phyloP scores from a whole-genome alignment of 177 flowering plant genomes.

The Vitis hybrid region DNA sequence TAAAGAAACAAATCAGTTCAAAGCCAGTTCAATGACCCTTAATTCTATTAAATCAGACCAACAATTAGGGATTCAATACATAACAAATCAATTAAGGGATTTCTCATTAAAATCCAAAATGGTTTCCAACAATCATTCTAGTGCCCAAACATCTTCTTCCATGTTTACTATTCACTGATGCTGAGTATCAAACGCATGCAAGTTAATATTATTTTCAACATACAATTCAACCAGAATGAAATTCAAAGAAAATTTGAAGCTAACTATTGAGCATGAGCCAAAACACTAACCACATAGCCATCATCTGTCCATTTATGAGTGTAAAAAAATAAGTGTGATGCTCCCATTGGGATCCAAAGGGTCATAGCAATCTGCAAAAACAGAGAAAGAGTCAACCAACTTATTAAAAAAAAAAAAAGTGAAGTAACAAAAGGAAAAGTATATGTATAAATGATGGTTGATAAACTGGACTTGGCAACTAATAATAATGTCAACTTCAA shows the following conservation, averaged over 20 bases:
- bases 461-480: constrained; percentile 18
- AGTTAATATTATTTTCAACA: too few relatives aligned
- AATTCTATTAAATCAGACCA: too few relatives aligned
- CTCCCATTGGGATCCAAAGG: constrained; percentile 69
- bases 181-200: too few relatives aligned
- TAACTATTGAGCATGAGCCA: not conserved
- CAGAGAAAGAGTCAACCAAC: not conserved
- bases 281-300: constrained; percentile 46
- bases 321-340: constrained; percentile 53
- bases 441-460: constrained; percentile 22
- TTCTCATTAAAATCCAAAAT: too few relatives aligned
- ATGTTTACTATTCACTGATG: too few relatives aligned
- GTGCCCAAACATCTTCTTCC: too few relatives aligned
- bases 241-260: too few relatives aligned
- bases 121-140: too few relatives aligned
- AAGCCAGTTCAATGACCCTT: too few relatives aligned
- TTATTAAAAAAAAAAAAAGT: not conserved
- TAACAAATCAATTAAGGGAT: not conserved
- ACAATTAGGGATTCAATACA: not conserved
- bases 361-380: constrained; percentile 52
- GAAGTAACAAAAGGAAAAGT: constrained; percentile 6
- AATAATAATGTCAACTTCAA: constrained; percentile 16
- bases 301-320: constrained; percentile 29
- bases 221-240: too few relatives aligned
- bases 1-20: too few relatives aligned